Percentiles rank a stretch among this genome's conserved stretches.
Evolutionary conservation across 257 asterid species (phyloP).

Genomic region (Linderniella brevidens): DNA sequence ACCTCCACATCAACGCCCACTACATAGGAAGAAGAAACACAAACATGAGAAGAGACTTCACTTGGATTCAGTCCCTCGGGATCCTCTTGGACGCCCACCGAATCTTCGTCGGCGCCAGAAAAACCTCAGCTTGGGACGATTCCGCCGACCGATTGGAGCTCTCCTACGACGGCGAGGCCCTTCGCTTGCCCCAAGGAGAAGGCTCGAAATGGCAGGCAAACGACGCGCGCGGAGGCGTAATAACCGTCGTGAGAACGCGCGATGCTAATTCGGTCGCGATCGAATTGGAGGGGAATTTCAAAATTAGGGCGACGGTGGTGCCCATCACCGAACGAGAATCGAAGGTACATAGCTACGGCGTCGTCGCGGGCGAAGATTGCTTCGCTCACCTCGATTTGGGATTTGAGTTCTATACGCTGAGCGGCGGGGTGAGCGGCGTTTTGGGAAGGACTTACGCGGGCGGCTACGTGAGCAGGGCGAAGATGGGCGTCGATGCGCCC

Average conservation of each 20-base stretch:
- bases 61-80: slow-evolving; percentile 87
- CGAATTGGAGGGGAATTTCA: slow-evolving; percentile 58
- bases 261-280: slow-evolving; percentile 38
- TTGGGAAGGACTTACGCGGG: slow-evolving; percentile 63
- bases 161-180: slow-evolving; percentile 26
- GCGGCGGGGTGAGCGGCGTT: slow-evolving; percentile 43
- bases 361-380: slow-evolving; percentile 52
- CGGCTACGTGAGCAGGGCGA: slow-evolving; percentile 45
- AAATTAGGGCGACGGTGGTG: slow-evolving; percentile 54
- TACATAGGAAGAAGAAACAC: slow-evolving; percentile 53
- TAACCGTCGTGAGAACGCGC: slow-evolving; percentile 25
- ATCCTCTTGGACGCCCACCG: slow-evolving; percentile 48
- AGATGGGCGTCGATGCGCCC: slow-evolving; percentile 75
- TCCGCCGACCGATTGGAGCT: slow-evolving; percentile 40
- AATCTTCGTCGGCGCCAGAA: slow-evolving; percentile 40
- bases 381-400: slow-evolving; percentile 78
- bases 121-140: slow-evolving; percentile 47
- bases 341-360: slow-evolving; percentile 39
- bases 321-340: slow-evolving; percentile 57
- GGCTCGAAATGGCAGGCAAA: slow-evolving; percentile 29
- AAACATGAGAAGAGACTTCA: slow-evolving; percentile 68
- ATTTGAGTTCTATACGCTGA: slow-evolving; percentile 59
- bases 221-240: slow-evolving; percentile 7
- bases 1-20: slow-evolving; percentile 75
- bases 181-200: slow-evolving; percentile 24